phyloP scores from a whole-genome alignment of 169 alveolate genomes.

The Plasmodium ovale region DNA sequence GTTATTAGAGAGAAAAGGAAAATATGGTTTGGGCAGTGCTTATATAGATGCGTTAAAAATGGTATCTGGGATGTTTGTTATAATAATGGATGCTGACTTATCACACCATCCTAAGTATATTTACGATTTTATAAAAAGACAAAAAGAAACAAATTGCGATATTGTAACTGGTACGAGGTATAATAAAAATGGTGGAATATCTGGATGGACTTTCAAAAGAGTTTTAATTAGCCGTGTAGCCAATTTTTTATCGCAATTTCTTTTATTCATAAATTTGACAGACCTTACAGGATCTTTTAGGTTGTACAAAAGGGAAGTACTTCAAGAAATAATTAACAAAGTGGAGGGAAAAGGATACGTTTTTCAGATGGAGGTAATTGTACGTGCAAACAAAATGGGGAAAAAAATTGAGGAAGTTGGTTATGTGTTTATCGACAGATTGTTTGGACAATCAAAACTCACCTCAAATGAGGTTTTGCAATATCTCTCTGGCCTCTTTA shows the following conservation, averaged over 20 bases:
- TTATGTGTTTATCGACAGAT: slow-evolving; percentile 96
- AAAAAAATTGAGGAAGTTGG: slow-evolving; percentile 96
- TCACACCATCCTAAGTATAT: slow-evolving; percentile 98
- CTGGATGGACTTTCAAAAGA: slow-evolving; percentile 96
- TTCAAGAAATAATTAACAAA: slow-evolving; percentile 83
- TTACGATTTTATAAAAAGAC: slow-evolving; percentile 91
- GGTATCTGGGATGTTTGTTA: slow-evolving; percentile 93
- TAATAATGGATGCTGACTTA: slow-evolving; percentile 98
- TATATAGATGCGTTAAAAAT: slow-evolving; percentile 95
- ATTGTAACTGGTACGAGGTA: slow-evolving; percentile 98
- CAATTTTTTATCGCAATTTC: slow-evolving; percentile 91
- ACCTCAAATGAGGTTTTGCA: slow-evolving; percentile 94
- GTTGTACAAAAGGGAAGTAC: slow-evolving; percentile 92
- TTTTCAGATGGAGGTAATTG: slow-evolving; percentile 97
- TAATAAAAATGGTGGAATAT: slow-evolving; percentile 95
- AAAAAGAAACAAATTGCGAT: slow-evolving; percentile 91
- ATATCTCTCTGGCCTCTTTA: slow-evolving; percentile 92
- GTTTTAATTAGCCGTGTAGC: slow-evolving; percentile 95
- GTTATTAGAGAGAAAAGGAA: slow-evolving; percentile 90
- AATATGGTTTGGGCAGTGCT: slow-evolving; percentile 97
- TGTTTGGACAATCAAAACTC: slow-evolving; percentile 96
- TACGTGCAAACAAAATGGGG: slow-evolving; percentile 92
- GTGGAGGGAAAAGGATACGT: slow-evolving; percentile 91
- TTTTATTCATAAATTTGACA: slow-evolving; percentile 87
- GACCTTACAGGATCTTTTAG: slow-evolving; percentile 98